phyloP scores from a whole-genome alignment of 2,329 filamentous ascomycete genomes.

The Phialophora expanda region DNA sequence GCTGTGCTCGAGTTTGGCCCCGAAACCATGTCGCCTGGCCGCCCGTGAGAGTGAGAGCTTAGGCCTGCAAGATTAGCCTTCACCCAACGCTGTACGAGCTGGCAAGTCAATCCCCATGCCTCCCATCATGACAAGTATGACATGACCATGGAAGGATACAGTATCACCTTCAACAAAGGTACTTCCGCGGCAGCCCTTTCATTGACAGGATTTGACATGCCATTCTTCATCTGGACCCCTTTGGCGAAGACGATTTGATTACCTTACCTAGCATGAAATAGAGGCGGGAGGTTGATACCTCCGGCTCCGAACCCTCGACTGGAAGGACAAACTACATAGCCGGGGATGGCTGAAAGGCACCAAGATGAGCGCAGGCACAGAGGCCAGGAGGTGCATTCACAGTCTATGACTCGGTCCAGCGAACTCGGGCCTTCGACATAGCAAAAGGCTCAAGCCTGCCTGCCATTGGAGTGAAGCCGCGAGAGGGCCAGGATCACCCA shows the following conservation, averaged over 20 bases:
- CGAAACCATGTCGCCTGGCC: neutral
- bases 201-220: constrained; percentile 74
- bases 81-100: constrained; percentile 1
- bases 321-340: constrained; percentile 20
- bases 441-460: constrained; percentile 44
- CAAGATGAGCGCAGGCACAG: constrained; percentile 18
- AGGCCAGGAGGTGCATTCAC: constrained; percentile 66
- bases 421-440: constrained; percentile 57
- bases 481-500: constrained; percentile 77
- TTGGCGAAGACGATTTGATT: constrained; percentile 26
- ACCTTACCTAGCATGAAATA: constrained; percentile 22
- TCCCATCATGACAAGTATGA: constrained; percentile 26
- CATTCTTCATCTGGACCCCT: constrained; percentile 24
- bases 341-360: constrained; percentile 15
- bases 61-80: neutral
- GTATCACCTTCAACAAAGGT: constrained; percentile 97
- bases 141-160: constrained; percentile 61
- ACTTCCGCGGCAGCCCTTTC: constrained; percentile 88
- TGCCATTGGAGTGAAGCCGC: constrained; percentile 60
- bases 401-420: constrained; percentile 66
- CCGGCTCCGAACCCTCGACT: constrained; percentile 53
- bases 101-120: constrained; percentile 29
- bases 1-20: neutral
- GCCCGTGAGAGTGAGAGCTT: neutral
- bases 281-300: constrained; percentile 42